phyloP scores from a whole-genome alignment of 192 early-diverging fungal species.

The Coemansia sp. region DNA sequence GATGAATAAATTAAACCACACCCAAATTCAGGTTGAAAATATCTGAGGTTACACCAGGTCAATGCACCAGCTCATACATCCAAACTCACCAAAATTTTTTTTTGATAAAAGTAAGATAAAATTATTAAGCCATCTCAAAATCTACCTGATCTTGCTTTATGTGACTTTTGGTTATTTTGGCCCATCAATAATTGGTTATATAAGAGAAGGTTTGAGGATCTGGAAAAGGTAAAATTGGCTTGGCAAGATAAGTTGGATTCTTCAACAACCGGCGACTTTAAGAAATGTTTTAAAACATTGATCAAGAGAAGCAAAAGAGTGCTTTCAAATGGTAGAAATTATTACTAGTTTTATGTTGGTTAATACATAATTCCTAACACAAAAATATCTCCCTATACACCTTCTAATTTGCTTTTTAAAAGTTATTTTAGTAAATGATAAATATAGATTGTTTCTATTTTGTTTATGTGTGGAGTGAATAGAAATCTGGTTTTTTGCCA shows the following conservation, averaged over 20 bases:
- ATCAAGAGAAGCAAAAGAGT: too few relatives aligned
- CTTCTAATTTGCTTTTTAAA: too few relatives aligned
- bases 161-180: not conserved
- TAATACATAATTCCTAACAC: too few relatives aligned
- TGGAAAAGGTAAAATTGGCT: not conserved
- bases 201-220: not conserved
- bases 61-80: not conserved
- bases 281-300: not conserved
- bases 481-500: too few relatives aligned
- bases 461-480: too few relatives aligned
- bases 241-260: not conserved
- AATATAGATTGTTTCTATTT: too few relatives aligned
- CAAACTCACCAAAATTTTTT: not conserved
- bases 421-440: too few relatives aligned
- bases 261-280: not conserved
- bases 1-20: not conserved
- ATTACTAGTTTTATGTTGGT: too few relatives aligned
- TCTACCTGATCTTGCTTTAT: not conserved
- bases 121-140: not conserved
- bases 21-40: not conserved
- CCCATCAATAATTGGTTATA: not conserved
- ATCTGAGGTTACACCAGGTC: not conserved
- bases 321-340: too few relatives aligned
- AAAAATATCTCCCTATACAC: too few relatives aligned
- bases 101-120: not conserved